phyloP scores from a whole-genome alignment of 495 filamentous ascomycete species.

The Neurospora africana region DNA sequence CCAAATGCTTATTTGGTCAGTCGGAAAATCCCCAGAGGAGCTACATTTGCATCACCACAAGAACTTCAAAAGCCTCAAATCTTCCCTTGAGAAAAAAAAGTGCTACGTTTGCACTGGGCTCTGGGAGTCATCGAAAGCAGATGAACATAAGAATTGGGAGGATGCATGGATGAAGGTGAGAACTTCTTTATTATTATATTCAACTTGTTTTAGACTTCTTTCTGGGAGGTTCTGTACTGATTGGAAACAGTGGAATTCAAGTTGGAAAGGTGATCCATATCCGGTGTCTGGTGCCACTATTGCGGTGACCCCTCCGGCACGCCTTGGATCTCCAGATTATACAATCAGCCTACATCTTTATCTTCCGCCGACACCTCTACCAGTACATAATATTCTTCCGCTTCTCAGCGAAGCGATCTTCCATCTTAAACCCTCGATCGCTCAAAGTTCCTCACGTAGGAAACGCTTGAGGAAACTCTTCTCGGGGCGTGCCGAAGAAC shows the following conservation, averaged over 20 bases:
- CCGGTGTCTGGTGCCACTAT: not conserved
- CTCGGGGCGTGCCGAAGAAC: not conserved
- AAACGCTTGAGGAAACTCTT: not conserved
- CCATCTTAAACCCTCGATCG: not conserved
- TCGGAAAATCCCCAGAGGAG: not conserved
- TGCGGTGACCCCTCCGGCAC: not conserved
- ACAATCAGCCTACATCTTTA: not conserved
- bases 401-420: not conserved
- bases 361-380: not conserved
- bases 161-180: not conserved
- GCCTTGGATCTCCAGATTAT: not conserved
- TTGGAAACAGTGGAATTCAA: not conserved
- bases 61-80: not conserved
- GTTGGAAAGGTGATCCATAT: not conserved
- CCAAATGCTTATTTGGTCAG: not conserved
- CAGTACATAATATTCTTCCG: not conserved
- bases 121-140: not conserved
- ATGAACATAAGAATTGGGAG: not conserved
- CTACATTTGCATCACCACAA: not conserved
- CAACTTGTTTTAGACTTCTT: not conserved
- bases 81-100: not conserved
- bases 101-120: not conserved
- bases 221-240: not conserved
- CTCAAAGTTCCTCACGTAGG: not conserved
- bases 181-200: not conserved